These are phyloP conservation scores for Colletotrichum liaoningense DNA, from an alignment of 2,329 filamentous ascomycete species.

Conservation along the genomic window DNA sequence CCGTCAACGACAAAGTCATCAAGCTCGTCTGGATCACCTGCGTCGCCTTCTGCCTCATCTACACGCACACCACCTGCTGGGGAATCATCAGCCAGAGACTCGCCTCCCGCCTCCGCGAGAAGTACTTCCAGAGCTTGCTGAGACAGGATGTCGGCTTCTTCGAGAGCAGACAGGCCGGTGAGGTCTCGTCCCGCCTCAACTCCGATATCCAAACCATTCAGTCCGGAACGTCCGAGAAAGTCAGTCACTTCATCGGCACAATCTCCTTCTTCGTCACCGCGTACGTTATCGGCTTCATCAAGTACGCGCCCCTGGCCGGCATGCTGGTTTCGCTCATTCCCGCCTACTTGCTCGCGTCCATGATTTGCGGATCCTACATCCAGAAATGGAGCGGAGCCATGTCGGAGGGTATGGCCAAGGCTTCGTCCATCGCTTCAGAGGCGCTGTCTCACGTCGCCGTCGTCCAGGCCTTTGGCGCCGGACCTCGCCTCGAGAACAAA, in stretches of 20 bases:
- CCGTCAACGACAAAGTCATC: slow-evolving; percentile 63
- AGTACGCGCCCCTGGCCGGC: slow-evolving; percentile 65
- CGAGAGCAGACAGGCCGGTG: slow-evolving; percentile 65
- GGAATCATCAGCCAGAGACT: slow-evolving; percentile 67
- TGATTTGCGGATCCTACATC: slow-evolving; percentile 62
- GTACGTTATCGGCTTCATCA: slow-evolving; percentile 71
- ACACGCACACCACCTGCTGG: slow-evolving; percentile 69
- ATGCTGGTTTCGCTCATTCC: slow-evolving; percentile 68
- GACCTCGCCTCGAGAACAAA: slow-evolving; percentile 61
- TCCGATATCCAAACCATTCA: slow-evolving; percentile 70
- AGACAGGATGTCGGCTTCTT: slow-evolving; percentile 69
- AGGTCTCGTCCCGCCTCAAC: slow-evolving; percentile 67
- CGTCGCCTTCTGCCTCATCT: slow-evolving; percentile 68
- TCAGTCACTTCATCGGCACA: slow-evolving; percentile 67
- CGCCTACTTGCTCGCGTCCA: slow-evolving; percentile 65
- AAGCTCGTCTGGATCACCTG: slow-evolving; percentile 69
- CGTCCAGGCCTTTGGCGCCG: slow-evolving; percentile 67
- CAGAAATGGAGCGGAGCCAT: slow-evolving; percentile 57
- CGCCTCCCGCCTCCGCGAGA: slow-evolving; percentile 66
- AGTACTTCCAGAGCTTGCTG: slow-evolving; percentile 65
- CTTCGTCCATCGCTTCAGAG: slow-evolving; percentile 66
- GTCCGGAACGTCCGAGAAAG: slow-evolving; percentile 72
- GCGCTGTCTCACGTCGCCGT: slow-evolving; percentile 63
- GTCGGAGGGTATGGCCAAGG: slow-evolving; percentile 58
- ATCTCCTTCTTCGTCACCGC: slow-evolving; percentile 71